Evolutionary conservation across 306 rosid genomes (phyloP).

Genomic region (Medicago ruthenica): DNA sequence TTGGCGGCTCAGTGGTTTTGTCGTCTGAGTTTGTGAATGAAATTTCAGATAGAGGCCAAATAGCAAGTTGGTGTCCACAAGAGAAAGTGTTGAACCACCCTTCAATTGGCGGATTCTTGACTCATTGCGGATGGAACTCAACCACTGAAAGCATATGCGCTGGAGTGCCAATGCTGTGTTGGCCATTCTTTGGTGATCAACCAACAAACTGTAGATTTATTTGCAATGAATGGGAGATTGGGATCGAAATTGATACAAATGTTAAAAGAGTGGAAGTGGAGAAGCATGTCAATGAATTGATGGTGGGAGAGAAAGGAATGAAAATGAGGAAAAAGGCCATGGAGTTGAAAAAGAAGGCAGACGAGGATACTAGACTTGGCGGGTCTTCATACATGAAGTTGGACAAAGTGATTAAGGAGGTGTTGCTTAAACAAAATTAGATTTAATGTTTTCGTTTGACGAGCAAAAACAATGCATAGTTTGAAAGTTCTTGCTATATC

Average conservation of each 20-base stretch:
- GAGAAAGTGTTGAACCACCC: slow-evolving; percentile 41
- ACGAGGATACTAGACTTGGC: slow-evolving; percentile 6
- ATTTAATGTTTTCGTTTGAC: not conserved
- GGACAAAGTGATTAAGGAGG: slow-evolving; percentile 37
- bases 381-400: slow-evolving; percentile 29
- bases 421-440: slow-evolving; percentile 20
- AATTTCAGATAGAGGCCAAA: slow-evolving; percentile 37
- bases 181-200: slow-evolving; percentile 27
- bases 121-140: slow-evolving; percentile 44
- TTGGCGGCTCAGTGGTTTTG: not conserved
- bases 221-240: slow-evolving; percentile 39
- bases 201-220: slow-evolving; percentile 37
- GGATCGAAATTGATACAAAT: slow-evolving; percentile 11
- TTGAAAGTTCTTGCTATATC: too few relatives aligned
- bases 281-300: slow-evolving; percentile 37
- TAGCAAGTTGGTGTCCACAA: slow-evolving; percentile 39
- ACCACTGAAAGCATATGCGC: slow-evolving; percentile 37
- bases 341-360: slow-evolving; percentile 33
- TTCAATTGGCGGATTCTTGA: slow-evolving; percentile 38
- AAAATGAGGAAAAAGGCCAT: slow-evolving; percentile 21
- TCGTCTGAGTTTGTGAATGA: slow-evolving; percentile 29
- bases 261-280: slow-evolving; percentile 39
- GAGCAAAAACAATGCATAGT: too few relatives aligned
- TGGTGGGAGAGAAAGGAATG: slow-evolving; percentile 37
- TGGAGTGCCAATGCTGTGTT: slow-evolving; percentile 44